Base-by-base conservation (phyloP, 768 basidiomycete genomes). In the Phaeotremella fagi region DNA sequence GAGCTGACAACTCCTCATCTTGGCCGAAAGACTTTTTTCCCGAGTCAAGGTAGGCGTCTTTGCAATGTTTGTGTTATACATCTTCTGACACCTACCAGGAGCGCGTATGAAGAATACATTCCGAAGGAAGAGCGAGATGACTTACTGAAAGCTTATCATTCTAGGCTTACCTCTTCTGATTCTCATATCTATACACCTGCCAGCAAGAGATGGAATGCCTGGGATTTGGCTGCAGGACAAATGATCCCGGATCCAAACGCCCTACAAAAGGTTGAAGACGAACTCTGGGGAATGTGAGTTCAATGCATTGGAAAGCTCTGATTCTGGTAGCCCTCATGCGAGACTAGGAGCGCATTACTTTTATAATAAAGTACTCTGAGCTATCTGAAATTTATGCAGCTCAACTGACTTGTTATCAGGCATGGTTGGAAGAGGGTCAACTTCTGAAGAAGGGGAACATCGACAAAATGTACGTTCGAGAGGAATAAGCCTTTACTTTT, bases 381-480 rank as follows among this genome's bases (percentile, higher is more conserved):
- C n/a, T n/a, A n/a, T n/a, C n/a, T n/a, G n/a, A n/a, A n/a, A n/a
- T n/a, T n/a, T n/a, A n/a, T n/a, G n/a, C n/a, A n/a, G n/a, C n/a
- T n/a, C 31, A 16, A 33, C 31, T 33, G 9, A 7, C 31, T 7
- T 33, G 9, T 7, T 7, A 33, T 7, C 7, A 33, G 31, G 31
- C 31, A 15, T 47, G 18, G 22, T 26, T 47, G 16, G 45, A 47
- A 26, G 45, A 47, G 20, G 45, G 45, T n/a, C 45, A 47, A 5
- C 26, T 47, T 18, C 16, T 47, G n/a, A 26, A 27, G 28, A 29
- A 3, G 25, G 45, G 28, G 45, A 47, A 47, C 28, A 22, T 47
- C 14, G 45, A 47, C 28, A 25, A 26, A 18, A 47, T 47, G 45
- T 47, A 33, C 9, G 31, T 33, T 16, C 31, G 31, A 16, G 16